Percentiles rank a stretch among this genome's conserved stretches.
phyloP scores from a whole-genome alignment of 1,284 basidiomycete genomes.

The Pseudozyma tsukubaensis region DNA sequence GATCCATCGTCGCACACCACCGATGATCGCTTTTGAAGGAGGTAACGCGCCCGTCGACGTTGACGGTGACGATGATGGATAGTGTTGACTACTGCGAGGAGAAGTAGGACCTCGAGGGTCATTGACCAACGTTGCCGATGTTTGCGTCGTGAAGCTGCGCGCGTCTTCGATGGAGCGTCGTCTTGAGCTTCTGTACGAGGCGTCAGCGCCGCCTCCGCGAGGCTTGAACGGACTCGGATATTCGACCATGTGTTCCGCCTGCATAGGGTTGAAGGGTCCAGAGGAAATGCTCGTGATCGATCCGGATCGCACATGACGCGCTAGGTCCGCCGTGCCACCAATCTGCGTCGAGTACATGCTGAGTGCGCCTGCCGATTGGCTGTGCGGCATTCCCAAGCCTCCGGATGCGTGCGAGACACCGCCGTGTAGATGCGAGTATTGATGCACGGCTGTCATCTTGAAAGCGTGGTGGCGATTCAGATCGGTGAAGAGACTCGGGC shows the following conservation, averaged over 20 bases:
- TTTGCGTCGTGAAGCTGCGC: constrained; percentile 22
- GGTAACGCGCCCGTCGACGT: constrained; percentile 13
- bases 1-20: constrained; percentile 60
- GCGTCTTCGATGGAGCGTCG: constrained; percentile 30
- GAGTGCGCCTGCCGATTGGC: constrained; percentile 30
- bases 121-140: constrained; percentile 24
- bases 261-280: constrained; percentile 16
- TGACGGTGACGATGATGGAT: constrained; percentile 10
- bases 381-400: constrained; percentile 35
- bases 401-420: constrained; percentile 23
- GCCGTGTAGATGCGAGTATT: constrained; percentile 33
- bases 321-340: constrained; percentile 21
- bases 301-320: constrained; percentile 27
- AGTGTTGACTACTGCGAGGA: constrained; percentile 11
- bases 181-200: constrained; percentile 18
- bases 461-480: constrained; percentile 66
- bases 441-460: constrained; percentile 68
- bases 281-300: constrained; percentile 39
- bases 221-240: constrained; percentile 53
- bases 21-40: constrained; percentile 54
- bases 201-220: constrained; percentile 18
- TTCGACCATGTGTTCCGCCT: constrained; percentile 29
- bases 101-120: constrained; percentile 30
- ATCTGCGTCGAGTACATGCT: constrained; percentile 45
- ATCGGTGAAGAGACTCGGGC: constrained; percentile 66